Conservation (phyloP, 352 stramenopile genomes). For the Phytopythium mirpurense region DNA sequence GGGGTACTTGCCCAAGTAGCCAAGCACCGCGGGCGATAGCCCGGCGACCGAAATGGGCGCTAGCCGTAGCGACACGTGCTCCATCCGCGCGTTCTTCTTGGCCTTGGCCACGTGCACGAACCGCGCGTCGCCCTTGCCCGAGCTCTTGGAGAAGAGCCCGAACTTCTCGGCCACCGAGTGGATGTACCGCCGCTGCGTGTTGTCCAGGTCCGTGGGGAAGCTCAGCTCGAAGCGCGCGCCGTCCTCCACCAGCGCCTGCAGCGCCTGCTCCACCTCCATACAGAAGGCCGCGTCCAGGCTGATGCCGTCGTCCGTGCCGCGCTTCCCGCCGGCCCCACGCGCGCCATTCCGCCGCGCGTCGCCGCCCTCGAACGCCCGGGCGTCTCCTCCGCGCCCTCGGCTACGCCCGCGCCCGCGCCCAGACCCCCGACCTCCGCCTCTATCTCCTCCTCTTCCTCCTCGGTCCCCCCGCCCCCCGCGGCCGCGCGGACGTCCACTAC, state of each 20-base stretch:
- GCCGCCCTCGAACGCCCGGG: background rate
- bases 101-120: constrained; percentile 80
- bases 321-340: background rate
- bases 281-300: constrained; percentile 67
- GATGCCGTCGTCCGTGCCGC: constrained; percentile 20
- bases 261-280: constrained; percentile 51
- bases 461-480: background rate
- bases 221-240: constrained; percentile 48
- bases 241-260: constrained; percentile 67
- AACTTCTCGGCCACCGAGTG: constrained; percentile 78
- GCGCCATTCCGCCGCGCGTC: constrained; percentile 2
- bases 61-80: constrained; percentile 59
- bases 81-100: constrained; percentile 80
- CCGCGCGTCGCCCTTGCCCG: constrained; percentile 49
- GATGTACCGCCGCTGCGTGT: constrained; percentile 77
- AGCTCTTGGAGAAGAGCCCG: constrained; percentile 80
- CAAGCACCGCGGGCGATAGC: constrained; percentile 32
- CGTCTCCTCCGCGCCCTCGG: constrained; percentile 5
- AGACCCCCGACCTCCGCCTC: constrained; percentile 8
- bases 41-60: constrained; percentile 25
- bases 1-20: constrained; percentile 46
- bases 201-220: constrained; percentile 64
- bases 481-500: background rate
- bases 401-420: constrained; percentile 1
- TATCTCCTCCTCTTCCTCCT: constrained; percentile 9